Percentiles rank a stretch among this genome's conserved stretches.
These are phyloP conservation scores for Coemansia sp. DNA, from an alignment of 192 early-diverging fungal species.

Conservation along the genomic window DNA sequence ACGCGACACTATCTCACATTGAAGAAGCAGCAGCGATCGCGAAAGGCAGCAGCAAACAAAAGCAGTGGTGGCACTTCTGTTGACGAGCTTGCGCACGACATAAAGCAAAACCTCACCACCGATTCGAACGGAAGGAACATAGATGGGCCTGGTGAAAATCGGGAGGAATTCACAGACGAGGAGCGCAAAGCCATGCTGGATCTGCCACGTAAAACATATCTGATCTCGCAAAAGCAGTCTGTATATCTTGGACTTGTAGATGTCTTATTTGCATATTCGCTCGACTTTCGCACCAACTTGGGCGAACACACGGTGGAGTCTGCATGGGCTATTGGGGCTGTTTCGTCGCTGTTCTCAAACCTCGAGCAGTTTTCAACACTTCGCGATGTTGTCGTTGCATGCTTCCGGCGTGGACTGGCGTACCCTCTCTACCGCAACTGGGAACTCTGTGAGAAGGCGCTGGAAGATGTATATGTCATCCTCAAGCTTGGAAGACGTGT, in stretches of 20 bases:
- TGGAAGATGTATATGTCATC: conserved; percentile 78
- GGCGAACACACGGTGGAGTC: conserved; percentile 88
- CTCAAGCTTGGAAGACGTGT: conserved; percentile 82
- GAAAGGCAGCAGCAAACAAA: conserved; percentile 46
- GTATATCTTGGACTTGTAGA: conserved; percentile 89
- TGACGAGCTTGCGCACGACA: conserved; percentile 4
- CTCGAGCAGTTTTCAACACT: conserved; percentile 71
- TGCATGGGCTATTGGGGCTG: conserved; percentile 83
- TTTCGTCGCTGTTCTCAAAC: conserved; percentile 73
- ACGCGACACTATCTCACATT: conserved; percentile 64
- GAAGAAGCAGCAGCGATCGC: conserved; percentile 52
- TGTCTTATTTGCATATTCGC: conserved; percentile 86
- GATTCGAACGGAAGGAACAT: neutral
- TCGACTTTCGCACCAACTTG: conserved; percentile 79
- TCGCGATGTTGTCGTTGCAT: conserved; percentile 61
- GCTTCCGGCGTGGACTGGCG: conserved; percentile 75
- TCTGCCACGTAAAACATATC: conserved; percentile 75
- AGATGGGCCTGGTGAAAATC: neutral
- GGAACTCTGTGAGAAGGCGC: conserved; percentile 68
- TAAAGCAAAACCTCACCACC: conserved; percentile 7
- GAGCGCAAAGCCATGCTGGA: conserved; percentile 72
- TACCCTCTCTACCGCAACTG: conserved; percentile 86
- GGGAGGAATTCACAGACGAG: conserved; percentile 60
- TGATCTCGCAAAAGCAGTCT: conserved; percentile 62
- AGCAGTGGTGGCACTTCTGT: conserved; percentile 7